phyloP scores from a whole-genome alignment of 148 eudicot species.

The Spergularia bocconei region DNA sequence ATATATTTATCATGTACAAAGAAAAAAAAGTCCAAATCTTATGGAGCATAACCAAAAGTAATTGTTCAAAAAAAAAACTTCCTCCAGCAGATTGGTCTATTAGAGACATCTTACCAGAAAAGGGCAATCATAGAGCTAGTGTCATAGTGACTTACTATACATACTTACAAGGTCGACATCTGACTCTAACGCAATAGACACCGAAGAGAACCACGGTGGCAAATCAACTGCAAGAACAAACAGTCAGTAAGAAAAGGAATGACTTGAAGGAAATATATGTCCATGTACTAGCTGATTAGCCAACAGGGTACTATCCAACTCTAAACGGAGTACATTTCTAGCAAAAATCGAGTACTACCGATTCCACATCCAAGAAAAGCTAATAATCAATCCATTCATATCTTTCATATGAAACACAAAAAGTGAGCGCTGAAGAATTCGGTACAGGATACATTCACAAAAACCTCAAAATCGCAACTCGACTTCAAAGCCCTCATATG shows the following conservation, averaged over 20 bases:
- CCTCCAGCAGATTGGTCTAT: neutral
- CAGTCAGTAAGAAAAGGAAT: constrained; percentile 8
- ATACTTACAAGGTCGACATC: constrained; percentile 81
- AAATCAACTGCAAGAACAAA: constrained; percentile 68
- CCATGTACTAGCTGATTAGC: neutral
- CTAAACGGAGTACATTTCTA: neutral
- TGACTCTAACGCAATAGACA: constrained; percentile 68
- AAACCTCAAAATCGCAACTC: constrained; percentile 8
- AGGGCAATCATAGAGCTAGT: constrained; percentile 6
- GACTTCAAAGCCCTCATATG: neutral
- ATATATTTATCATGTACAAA: neutral
- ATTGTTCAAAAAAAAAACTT: neutral
- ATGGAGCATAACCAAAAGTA: neutral
- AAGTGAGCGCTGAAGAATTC: neutral
- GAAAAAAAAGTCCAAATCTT: neutral
- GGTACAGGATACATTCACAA: neutral
- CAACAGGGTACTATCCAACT: neutral
- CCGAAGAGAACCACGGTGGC: constrained; percentile 83
- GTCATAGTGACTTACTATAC: constrained; percentile 17
- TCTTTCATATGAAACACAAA: neutral
- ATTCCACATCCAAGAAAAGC: neutral
- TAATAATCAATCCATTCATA: neutral
- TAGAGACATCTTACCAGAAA: constrained; percentile 6
- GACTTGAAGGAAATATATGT: neutral
- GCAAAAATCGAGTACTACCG: neutral